A percentile compares a stretch with the other conserved stretches of the same genome.
phyloP scores from a whole-genome alignment of 2,329 filamentous ascomycete genomes.

The Aspergillus felis region DNA sequence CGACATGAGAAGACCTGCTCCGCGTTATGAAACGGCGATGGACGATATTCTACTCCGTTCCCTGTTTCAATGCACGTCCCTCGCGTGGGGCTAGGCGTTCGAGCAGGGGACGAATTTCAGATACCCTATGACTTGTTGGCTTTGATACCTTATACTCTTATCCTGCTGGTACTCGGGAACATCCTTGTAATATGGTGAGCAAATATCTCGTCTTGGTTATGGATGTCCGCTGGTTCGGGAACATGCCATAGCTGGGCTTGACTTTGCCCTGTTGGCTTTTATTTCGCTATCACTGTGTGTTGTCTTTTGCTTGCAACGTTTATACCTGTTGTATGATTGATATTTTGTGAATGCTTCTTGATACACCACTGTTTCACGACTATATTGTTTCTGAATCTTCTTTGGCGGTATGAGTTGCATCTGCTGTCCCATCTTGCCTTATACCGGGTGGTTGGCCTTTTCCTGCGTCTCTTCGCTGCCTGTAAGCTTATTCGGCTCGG shows the following conservation, averaged over 20 bases:
- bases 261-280: neutral
- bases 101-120: neutral
- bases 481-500: neutral
- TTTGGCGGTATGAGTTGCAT: neutral
- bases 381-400: neutral
- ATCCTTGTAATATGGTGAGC: neutral
- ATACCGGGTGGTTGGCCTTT: neutral
- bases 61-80: neutral
- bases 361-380: neutral
- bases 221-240: neutral
- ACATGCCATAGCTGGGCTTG: neutral
- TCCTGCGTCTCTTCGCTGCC: neutral
- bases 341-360: neutral
- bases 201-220: neutral
- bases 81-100: neutral
- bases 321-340: neutral
- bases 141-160: neutral
- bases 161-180: neutral
- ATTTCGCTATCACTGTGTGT: neutral
- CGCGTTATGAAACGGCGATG: neutral
- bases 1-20: neutral
- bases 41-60: neutral
- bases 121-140: neutral
- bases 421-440: neutral
- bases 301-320: neutral